Percentiles rank a stretch among this genome's conserved stretches.
phyloP scores from a whole-genome alignment of 352 stramenopile species.

The Peronospora tabacina region DNA sequence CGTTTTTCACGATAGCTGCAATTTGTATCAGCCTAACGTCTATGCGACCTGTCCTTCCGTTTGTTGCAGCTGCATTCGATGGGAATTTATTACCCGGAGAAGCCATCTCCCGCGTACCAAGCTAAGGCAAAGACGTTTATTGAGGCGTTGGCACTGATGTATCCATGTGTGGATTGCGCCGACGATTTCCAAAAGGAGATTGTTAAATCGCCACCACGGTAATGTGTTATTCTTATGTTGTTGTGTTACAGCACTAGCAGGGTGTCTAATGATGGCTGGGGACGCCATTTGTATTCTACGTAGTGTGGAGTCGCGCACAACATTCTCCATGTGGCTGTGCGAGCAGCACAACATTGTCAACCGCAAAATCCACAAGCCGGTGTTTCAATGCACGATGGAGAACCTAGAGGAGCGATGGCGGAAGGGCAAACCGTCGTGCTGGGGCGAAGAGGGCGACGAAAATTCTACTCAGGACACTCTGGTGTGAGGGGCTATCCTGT shows the following conservation, averaged over 20 bases:
- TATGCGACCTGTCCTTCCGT: not conserved
- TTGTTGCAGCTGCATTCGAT: constrained; percentile 84
- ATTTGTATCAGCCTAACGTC: constrained; percentile 1
- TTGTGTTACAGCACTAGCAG: not conserved
- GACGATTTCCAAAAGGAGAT: constrained; percentile 93
- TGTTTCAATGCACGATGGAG: constrained; percentile 90
- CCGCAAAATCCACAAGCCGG: constrained; percentile 92
- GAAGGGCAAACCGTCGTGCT: constrained; percentile 84
- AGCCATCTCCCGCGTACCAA: constrained; percentile 87
- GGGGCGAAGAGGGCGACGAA: constrained; percentile 50
- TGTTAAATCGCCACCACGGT: constrained; percentile 88
- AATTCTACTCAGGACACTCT: constrained; percentile 23
- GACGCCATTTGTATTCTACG: not conserved
- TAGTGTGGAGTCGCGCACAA: constrained; percentile 86
- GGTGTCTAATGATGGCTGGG: not conserved
- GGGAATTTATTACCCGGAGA: constrained; percentile 95
- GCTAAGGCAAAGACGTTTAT: constrained; percentile 87
- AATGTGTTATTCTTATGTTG: constrained; percentile 10
- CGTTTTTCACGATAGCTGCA: constrained; percentile 1
- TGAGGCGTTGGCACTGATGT: constrained; percentile 88
- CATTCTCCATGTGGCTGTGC: constrained; percentile 94
- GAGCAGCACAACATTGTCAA: constrained; percentile 98
- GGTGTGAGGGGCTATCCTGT: constrained; percentile 8
- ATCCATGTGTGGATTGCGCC: constrained; percentile 90
- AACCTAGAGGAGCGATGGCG: constrained; percentile 93